Base-by-base conservation (phyloP, 2,329 filamentous ascomycete species). In the Plectosphaerella plurivora region DNA sequence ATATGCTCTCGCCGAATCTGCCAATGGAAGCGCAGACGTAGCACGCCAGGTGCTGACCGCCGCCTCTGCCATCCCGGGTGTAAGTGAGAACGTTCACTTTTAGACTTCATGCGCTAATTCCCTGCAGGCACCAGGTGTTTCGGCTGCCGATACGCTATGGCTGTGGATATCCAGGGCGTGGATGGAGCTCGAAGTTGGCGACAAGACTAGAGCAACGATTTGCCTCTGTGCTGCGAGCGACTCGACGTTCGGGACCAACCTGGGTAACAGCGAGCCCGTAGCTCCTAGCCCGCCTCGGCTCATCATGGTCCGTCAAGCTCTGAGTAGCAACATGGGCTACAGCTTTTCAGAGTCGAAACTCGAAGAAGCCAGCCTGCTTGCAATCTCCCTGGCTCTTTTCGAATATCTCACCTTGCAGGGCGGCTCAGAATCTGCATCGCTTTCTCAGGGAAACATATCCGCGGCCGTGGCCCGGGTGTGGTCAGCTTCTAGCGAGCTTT, bases 1-100 rank as follows among this genome's bases (percentile, higher is more conserved):
- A 0, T 96, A 93, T 62, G 89, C 87, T 0, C 69, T 90, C 14
- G 82, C 91, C 4, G 89, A 96, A 66, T 76, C 71, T 58, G 72
- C 74, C 1, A 78, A 77, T 28, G 81, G 77, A 0, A 85, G 87
- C 22, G 59, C 64, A 2, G 74, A 81, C 1, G 72, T 82, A 46
- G 85, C 87, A 5, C 71, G 76, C 20, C 83, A 82, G 49, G 84
- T 94, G 0, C 80, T 93, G n/a, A 18, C n/a, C 7, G n/a, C 8
- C 33, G 7, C 10, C 25, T 8, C 4, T 12, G 3, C 24, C 10
- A 1, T 22, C n/a, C 24, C 10, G 3, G 3, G 10, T 9, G 4
- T n/a, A 33, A 16, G 42, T 7, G 15, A 4, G 37, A 12, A 33
- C 10, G 37, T 9, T 14, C 37, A 9, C 10, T 3, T 7, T 18